Evolutionary conservation across 305 asterid species (phyloP), one percentile per base, ranked within the genome.

Genomic region (Lippia alba): DNA sequence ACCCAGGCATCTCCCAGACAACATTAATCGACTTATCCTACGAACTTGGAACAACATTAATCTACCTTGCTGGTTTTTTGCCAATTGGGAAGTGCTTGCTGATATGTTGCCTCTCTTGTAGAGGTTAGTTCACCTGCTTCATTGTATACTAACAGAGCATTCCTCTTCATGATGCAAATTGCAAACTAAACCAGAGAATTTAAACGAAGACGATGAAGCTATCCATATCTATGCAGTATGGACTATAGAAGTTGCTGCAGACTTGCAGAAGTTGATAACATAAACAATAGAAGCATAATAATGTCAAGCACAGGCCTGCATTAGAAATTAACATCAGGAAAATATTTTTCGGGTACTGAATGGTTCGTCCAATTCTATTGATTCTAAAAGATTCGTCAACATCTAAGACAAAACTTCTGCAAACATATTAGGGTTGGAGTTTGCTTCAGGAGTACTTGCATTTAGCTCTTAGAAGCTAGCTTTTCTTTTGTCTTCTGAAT

Each of bases 401-500:
- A 86, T 75, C 76, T 53, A 64, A 55, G 46, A 56, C 83, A 80
- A 82, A 74, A 49, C 72, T 64, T 53, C 45, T 19, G 24, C 61
- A 64, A 51, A 76, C 60, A 45, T 19, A 45, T 62, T 36, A 44
- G 33, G 59, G 51, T 30, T 45, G 39, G 18, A 40, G 8, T 66
- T 60, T n/a, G 61, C 65, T 70, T 63, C 51, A 45, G 24, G 39
- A 36, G 0, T 46, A 32, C 58, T 8, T 56, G 2, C 12, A 12
- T 24, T 74, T 65, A 84, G 76, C 83, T 81, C 78, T 81, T 84
- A 49, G 80, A 46, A 56, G 83, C 78, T 20, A 7, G 70, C 55
- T 86, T 83, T 74, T 88, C 95, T 79, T 90, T 90, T 0, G 90
- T 78, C 79, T 90, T 88, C 73, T 85, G 96, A 64, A 90, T 82